A percentile compares a stretch with the other conserved stretches of the same genome.
These are phyloP conservation scores for Escovopsis sp. DNA, from an alignment of 2,329 filamentous ascomycete genomes.

Conservation along the genomic window DNA sequence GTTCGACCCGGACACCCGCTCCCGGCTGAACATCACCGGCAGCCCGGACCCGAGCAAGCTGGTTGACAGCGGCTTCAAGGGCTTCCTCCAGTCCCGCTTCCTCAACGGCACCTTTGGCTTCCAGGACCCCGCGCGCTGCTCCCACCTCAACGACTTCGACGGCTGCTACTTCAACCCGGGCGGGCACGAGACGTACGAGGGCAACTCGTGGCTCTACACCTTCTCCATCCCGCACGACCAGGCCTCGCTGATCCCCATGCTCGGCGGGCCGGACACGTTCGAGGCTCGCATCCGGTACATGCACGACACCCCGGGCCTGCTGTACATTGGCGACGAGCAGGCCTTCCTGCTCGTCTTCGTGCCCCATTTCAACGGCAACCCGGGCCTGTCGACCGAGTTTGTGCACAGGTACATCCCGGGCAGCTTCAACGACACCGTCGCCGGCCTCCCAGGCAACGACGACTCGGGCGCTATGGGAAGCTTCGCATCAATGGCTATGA, in stretches of 20 bases:
- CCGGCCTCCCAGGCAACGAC: conserved; percentile 43
- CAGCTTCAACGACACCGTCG: conserved; percentile 49
- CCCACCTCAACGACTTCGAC: conserved; percentile 30
- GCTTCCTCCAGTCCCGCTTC: conserved; percentile 56
- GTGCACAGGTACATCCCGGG: conserved; percentile 51
- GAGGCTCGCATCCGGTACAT: conserved; percentile 46
- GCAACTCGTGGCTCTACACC: conserved; percentile 56
- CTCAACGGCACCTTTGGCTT: conserved; percentile 51
- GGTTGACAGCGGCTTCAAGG: conserved; percentile 21
- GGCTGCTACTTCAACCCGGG: conserved; percentile 16
- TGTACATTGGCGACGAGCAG: conserved; percentile 54
- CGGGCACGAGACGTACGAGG: conserved; percentile 46
- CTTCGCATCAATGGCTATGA: conserved; percentile 33
- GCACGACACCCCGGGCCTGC: conserved; percentile 45
- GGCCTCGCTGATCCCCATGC: conserved; percentile 30
- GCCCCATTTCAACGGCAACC: conserved; percentile 53
- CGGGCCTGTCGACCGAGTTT: conserved; percentile 38
- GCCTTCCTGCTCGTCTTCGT: conserved; percentile 36
- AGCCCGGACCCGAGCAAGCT: conserved; percentile 35
- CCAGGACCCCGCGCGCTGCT: conserved; percentile 39
- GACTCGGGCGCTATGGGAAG: conserved; percentile 40
- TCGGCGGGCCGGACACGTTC: conserved; percentile 46
- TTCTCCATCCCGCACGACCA: conserved; percentile 41
- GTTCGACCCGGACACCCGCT: conserved; percentile 29
- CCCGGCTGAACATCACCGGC: conserved; percentile 22